Base-by-base conservation (phyloP, 345 rosid genomes). In the Gossypioides kirkii region DNA sequence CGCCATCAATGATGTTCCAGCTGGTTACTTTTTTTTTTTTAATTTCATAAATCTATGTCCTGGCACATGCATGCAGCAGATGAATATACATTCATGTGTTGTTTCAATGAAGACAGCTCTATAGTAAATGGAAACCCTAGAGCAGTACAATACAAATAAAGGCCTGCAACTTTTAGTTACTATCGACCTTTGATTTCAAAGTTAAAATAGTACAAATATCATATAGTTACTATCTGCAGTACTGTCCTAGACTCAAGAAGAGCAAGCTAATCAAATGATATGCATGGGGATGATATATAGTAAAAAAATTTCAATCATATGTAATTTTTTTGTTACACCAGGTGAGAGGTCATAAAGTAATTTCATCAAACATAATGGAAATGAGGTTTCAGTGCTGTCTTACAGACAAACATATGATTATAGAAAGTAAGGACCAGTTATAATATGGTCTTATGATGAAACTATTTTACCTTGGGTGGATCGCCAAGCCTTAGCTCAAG, bases 401-500 rank as follows among this genome's bases (percentile, higher is more conserved):
- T 49, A 47, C 11, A 55, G 62, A 75, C 72, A 72, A 32, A 73
- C 77, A 73, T 23, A 76, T 17, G 63, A 74, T 56, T 41, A 11
- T 60, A 69, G 73, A 74, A 73, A 32, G 7, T 32, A 32, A 82
- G 73, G 67, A 9, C 23, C 41, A 55, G 3, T 8, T 22, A 14
- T 4, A 76, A 70, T 65, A 70, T 55, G 58, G 70, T 36, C 59
- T 73, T 54, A 61, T 62, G 65, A 64, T 55, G 71, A 68, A 70
- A 67, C 84, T 82, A 83, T 53, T 79, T 89, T 78, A 81, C 84
- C 90, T 87, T 89, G 22, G 90, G 90, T 62, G 81, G 84, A 61
- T 81, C 70, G 7, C 96, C 97, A 54, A 94, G 96, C 82, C 98
- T 86, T 73, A 94, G 97, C 82, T 94, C 98, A 70, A 94, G 98